These are phyloP conservation scores for Glomus cerebriforme DNA, from an alignment of 192 early-diverging fungal species.

Conservation along the genomic window DNA sequence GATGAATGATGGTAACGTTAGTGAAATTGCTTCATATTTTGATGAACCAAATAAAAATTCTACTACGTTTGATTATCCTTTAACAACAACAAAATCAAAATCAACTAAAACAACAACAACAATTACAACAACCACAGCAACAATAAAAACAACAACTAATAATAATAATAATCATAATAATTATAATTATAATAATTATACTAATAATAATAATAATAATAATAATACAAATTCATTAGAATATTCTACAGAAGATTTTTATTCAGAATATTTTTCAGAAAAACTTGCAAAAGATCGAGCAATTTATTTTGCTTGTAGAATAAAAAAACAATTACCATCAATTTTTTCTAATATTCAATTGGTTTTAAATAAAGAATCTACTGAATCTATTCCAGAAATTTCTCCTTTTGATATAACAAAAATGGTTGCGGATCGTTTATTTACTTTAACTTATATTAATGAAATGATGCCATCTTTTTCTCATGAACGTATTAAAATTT, in stretches of 20 bases:
- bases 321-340: slow-evolving; percentile 10
- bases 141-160: too few species aligned
- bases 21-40: not conserved
- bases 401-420: not conserved
- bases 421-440: slow-evolving; percentile 4
- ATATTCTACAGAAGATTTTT: not conserved
- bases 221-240: not conserved
- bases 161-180: too few species aligned
- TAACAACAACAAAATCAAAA: too few species aligned
- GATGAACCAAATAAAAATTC: not conserved
- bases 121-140: too few species aligned
- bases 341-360: not conserved
- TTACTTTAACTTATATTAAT: not conserved
- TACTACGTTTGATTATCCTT: not conserved
- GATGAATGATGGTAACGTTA: not conserved
- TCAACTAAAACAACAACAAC: too few species aligned
- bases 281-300: not conserved
- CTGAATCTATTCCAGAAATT: not conserved
- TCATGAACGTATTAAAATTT: not conserved
- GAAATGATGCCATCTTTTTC: not conserved
- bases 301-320: slow-evolving; percentile 4
- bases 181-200: not conserved
- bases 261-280: not conserved
- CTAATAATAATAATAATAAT: too few species aligned
- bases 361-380: not conserved